Percentiles rank a stretch among this genome's conserved stretches.
Evolutionary conservation across 257 asterid species (phyloP).

Genomic region (Salvia splendens): DNA sequence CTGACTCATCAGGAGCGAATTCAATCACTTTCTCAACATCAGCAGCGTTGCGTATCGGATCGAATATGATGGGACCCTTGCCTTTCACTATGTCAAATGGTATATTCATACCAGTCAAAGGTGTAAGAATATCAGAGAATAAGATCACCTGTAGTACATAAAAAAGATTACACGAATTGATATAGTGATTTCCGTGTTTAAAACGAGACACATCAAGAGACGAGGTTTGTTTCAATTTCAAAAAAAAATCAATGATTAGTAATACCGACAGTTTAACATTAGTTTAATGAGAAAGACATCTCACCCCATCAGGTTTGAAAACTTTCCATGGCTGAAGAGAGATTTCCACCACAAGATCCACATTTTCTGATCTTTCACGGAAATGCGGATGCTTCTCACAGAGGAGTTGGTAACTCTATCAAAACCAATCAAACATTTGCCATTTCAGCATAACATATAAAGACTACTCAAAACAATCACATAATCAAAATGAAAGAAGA

Average conservation of each 20-base stretch:
- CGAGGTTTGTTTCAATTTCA: not conserved
- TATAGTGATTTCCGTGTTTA: not conserved
- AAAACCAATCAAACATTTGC: conserved; percentile 32
- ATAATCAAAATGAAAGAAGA: conserved; percentile 8
- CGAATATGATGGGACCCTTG: conserved; percentile 92
- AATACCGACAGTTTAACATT: not conserved
- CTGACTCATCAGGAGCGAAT: conserved; percentile 82
- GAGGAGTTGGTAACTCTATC: conserved; percentile 85
- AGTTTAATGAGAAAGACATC: conserved; percentile 28
- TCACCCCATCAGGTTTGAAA: conserved; percentile 94
- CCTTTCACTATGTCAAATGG: conserved; percentile 97
- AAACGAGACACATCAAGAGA: not conserved
- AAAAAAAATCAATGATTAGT: not conserved
- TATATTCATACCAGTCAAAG: conserved; percentile 94
- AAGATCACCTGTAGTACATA: conserved; percentile 73
- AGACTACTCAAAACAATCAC: conserved; percentile 15
- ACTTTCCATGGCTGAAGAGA: conserved; percentile 98
- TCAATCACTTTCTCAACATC: conserved; percentile 90
- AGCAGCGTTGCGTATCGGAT: conserved; percentile 60
- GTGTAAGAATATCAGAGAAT: conserved; percentile 98
- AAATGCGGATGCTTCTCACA: conserved; percentile 96
- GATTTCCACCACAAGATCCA: conserved; percentile 97
- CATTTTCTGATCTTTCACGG: conserved; percentile 98
- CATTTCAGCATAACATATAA: conserved; percentile 32
- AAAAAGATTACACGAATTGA: conserved; percentile 19